Base-by-base conservation (phyloP, 306 rosid genomes). In the Cucumis melo region DNA sequence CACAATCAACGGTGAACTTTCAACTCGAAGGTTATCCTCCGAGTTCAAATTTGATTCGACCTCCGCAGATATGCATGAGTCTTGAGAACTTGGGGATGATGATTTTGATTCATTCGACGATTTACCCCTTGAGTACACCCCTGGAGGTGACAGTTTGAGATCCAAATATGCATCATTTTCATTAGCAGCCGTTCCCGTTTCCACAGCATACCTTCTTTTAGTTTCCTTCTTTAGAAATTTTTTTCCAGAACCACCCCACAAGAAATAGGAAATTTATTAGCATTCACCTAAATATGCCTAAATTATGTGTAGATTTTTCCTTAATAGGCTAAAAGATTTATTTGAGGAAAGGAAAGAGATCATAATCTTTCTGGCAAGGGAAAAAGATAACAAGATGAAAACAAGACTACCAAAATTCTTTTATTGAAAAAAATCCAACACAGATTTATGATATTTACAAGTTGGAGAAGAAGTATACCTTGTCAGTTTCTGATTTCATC, bases 51-150 rank as follows among this genome's bases (percentile, higher is more conserved):
- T 59, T 42, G 73, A 60, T 21, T 76, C 71, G 2, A 76, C 41
- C 46, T 76, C 79, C 2, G 42, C 72, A 55, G 80, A 66, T 20
- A 65, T 36, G 56, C 80, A 78, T 5, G 76, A 78, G 80, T 53
- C 70, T 67, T 78, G 65, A 34, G 80, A 78, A 38, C 9, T 78
- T 51, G 80, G 65, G 38, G 80, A 78, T 34, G 80, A 65, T 16
- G 76, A 51, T 78, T 66, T 78, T 6, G 59, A 76, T 10, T 61
- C 70, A 23, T 20, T 53, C 0, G 57, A 7, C 7, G 44, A 21
- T 41, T 32, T 61, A 24, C 73, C 75, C 27, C 66, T 75, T 42
- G 16, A 14, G 67, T 20, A 38, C 55, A 75, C 38, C 66, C 78
- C 75, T 34, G 75, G 80, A 51, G 62, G 76, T 15, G 80, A 78